Evolutionary conservation across 257 asterid species (phyloP).

Genomic region (Solanum okadae): DNA sequence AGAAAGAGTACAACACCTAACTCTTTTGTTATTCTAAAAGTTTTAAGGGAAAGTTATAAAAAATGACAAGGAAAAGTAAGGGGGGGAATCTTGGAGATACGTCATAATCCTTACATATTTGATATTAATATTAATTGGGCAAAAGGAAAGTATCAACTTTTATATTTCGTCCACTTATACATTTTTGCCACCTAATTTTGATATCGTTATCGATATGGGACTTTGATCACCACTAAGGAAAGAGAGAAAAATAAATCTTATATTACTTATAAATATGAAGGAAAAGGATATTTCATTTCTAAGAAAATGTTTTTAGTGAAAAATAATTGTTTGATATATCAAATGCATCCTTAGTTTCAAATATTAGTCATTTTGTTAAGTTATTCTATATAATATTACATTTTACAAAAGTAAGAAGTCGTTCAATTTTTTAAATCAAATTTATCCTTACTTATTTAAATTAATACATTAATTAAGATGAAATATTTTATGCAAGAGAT

Average conservation of each 20-base stretch:
- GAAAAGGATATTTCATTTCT: no score
- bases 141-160: neutral
- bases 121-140: neutral
- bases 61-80: neutral
- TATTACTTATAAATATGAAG: no score
- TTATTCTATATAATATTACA: no score
- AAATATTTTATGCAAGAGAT: neutral
- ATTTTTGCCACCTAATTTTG: neutral
- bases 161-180: neutral
- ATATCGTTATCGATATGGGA: neutral
- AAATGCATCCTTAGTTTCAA: no score
- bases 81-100: neutral
- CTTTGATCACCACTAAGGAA: neutral
- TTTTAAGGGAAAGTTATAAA: neutral
- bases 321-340: no score
- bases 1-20: neutral
- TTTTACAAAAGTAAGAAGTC: no score
- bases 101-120: neutral
- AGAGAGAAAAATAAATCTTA: neutral
- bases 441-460: no score
- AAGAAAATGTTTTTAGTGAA: no score
- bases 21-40: neutral
- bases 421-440: no score
- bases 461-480: no score
- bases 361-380: no score